phyloP scores from a whole-genome alignment of 148 eudicot genomes.

The Rhododendron henanense region DNA sequence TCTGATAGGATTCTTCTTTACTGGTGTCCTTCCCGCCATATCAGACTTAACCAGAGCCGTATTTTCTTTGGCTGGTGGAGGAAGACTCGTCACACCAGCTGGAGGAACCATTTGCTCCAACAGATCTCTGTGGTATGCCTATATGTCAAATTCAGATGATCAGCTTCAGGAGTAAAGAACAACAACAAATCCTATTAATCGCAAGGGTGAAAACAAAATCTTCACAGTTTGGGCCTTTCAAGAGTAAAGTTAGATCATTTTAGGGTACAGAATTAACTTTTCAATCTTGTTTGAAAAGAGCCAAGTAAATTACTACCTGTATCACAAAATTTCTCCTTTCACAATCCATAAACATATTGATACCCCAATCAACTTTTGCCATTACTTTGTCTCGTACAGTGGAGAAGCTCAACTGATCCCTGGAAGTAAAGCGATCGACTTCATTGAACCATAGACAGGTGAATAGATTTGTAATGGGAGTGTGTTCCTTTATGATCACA shows the following conservation, averaged over 20 bases:
- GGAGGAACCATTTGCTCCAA: constrained; percentile 57
- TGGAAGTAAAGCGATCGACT: constrained; percentile 92
- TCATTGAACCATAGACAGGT: constrained; percentile 95
- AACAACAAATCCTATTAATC: not conserved
- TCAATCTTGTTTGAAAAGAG: not conserved
- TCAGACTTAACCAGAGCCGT: constrained; percentile 11
- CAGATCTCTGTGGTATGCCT: constrained; percentile 85
- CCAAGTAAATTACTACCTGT: constrained; percentile 44
- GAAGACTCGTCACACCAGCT: constrained; percentile 6
- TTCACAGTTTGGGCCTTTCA: not conserved
- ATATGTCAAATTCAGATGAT: constrained; percentile 16
- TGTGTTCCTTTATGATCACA: constrained; percentile 82
- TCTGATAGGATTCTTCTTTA: constrained; percentile 38
- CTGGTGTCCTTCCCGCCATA: constrained; percentile 15
- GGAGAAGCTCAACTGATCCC: constrained; percentile 94
- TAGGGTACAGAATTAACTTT: not conserved
- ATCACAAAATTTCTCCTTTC: constrained; percentile 93
- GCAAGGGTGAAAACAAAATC: not conserved
- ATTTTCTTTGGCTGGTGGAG: constrained; percentile 29
- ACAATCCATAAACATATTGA: constrained; percentile 89
- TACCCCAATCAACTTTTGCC: constrained; percentile 65
- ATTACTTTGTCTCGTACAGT: constrained; percentile 77
- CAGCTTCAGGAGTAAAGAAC: not conserved
- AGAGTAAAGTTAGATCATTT: not conserved
- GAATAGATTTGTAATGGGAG: constrained; percentile 79